Base-by-base conservation (phyloP, 441 rosid species). In the Gossypium trilobum region DNA sequence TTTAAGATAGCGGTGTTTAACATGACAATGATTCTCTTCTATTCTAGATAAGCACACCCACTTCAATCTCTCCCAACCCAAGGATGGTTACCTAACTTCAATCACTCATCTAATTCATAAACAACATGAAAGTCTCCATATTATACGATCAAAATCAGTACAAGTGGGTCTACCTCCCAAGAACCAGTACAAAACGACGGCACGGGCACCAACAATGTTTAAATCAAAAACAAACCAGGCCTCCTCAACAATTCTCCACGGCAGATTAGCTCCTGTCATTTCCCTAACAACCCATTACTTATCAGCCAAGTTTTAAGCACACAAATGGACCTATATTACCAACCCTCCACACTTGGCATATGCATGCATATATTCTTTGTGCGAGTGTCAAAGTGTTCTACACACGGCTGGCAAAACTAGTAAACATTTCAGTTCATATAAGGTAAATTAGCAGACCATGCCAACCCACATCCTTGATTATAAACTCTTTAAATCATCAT, bases 21-120 rank as follows among this genome's bases (percentile, higher is more conserved):
- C 48, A 19, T 27, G 22, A 73, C 51, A 42, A 65, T 74, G 61
- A 60, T 61, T 57, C 71, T 65, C 70, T 7, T 36, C 2, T 22
- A 33, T 72, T 54, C 7, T 6, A 63, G 76, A 73, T 75, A 67
- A 58, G 36, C 54, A 75, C 78, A 6, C 57, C 52, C 52, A n/a
- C 22, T 14, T 6, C 39, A 5, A 6, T 33, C 39, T 4, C 55
- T 51, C 36, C 33, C 36, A 31, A 0, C 36, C 36, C 36, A 31
- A 31, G 36, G 36, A 31, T 31, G 36, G 36, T 31, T 31, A 31
- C 7, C 36, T 31, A 31, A n/a, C 22, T 14, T 6, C 39, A 5
- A 6, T 33, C 39, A 33, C 39, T 33, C 39, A 6, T 33, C 9
- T 6, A 31, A 6, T 33, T 33, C 2, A 16, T 61, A 16, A 8